Base-by-base conservation (phyloP, 345 rosid genomes). In the Heritiera littoralis region DNA sequence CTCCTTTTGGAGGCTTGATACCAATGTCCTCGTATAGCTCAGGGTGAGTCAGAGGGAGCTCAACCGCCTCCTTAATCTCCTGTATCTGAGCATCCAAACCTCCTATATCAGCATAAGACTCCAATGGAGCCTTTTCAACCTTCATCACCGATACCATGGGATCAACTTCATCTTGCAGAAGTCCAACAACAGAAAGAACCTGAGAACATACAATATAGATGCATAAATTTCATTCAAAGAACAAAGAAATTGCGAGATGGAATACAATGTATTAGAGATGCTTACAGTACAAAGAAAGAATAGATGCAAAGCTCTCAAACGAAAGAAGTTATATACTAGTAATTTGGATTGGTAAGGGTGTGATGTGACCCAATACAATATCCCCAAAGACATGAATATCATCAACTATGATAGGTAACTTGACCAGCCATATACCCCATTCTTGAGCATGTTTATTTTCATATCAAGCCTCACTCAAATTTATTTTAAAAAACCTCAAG, bases 91-190 rank as follows among this genome's bases (percentile, higher is more conserved):
- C 94, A 88, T 96, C 98, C 75, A 96, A 88, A 78, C 99, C 99
- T 83, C 99, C 99, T 75, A 96, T 94, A 58, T 96, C 99, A 17
- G 99, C 98, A 86, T 96, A 96, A 2, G 99, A 96, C 75, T 96
- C 99, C 86, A 94, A 71, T 23, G 98, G 99, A 79, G 99, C 99
- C 89, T 94, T 94, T 85, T 96, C 98, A 20, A 94, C 99, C 86
- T 96, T 96, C 99, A 96, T 96, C 61, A 96, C 99, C 20, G 98
- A 94, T 78, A 96, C 98, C 99, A 96, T 94, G 56, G 98, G 98
- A 85, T 96, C 99, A 66, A 96, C 99, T 56, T 96, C 98, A 86
- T 96, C 98, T 85, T 94, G 98, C 13, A 96, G 91, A 81, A 94
- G 91, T 58, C 98, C 99, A 87, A 94, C 99, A 60, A 96, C 99